Evolutionary conservation across 139 green algal species (phyloP).

Genomic region (Ettlia oleoabundans): DNA sequence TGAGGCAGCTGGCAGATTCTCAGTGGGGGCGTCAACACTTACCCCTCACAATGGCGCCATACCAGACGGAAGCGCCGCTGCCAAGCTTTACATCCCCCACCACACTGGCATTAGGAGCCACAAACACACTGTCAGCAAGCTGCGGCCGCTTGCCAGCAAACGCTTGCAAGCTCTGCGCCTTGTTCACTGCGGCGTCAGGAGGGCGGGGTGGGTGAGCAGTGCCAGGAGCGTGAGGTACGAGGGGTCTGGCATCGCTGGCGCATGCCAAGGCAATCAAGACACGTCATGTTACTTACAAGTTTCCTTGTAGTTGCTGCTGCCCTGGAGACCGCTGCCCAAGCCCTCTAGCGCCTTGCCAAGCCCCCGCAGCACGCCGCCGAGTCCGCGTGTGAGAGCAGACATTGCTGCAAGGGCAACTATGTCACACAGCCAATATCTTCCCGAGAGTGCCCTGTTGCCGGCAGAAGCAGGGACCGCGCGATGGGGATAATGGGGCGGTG

Average conservation of each 20-base stretch:
- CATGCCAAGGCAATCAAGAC: too few species aligned
- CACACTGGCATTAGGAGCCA: constrained; percentile 90
- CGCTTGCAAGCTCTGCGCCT: constrained; percentile 47
- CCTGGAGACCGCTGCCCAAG: constrained; percentile 57
- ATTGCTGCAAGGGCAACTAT: background rate
- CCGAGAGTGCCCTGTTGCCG: too few species aligned
- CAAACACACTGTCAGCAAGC: constrained; percentile 74
- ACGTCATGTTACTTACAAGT: constrained; percentile 56
- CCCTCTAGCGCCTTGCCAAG: constrained; percentile 58
- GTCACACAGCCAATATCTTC: too few species aligned
- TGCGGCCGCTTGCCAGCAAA: constrained; percentile 47
- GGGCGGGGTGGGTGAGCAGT: background rate
- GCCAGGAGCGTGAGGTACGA: too few species aligned
- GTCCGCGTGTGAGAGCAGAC: background rate
- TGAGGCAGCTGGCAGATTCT: background rate
- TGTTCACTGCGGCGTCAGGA: constrained; percentile 53
- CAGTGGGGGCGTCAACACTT: background rate
- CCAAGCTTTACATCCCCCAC: constrained; percentile 93
- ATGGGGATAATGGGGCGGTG: too few species aligned
- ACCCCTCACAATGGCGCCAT: constrained; percentile 90
- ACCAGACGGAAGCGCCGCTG: constrained; percentile 86
- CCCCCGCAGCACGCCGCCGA: constrained; percentile 28
- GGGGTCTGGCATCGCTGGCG: too few species aligned
- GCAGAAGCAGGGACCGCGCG: too few species aligned
- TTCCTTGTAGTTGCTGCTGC: constrained; percentile 61